phyloP scores from a whole-genome alignment of 73 alveolate species.

The Uronychia setigera region DNA sequence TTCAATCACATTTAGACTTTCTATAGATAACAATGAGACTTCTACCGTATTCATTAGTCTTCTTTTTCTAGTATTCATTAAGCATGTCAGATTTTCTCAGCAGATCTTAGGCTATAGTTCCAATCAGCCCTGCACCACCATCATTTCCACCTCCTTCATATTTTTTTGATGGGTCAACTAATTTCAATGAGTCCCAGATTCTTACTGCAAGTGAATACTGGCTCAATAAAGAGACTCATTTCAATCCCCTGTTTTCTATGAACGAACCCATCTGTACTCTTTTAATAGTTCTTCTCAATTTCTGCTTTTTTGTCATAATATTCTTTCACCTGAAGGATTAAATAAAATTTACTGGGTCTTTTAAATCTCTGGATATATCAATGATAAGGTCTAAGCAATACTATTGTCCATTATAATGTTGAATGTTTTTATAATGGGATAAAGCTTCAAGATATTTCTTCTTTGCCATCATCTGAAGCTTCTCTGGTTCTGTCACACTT shows the following conservation, averaged over 20 bases:
- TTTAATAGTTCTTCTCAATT: not conserved
- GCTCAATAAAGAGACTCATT: conserved; percentile 24
- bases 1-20: too few species aligned
- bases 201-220: not conserved
- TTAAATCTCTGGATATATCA: not conserved
- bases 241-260: conserved; percentile 31
- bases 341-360: not conserved
- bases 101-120: not conserved
- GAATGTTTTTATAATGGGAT: not conserved
- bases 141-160: not conserved
- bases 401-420: conserved; percentile 16
- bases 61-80: not conserved
- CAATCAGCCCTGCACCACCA: too few species aligned
- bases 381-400: conserved; percentile 13
- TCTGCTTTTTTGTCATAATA: not conserved
- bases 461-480: not conserved
- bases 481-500: not conserved
- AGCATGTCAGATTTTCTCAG: not conserved
- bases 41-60: not conserved
- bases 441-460: conserved; percentile 17
- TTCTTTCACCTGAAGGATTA: not conserved
- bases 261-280: not conserved
- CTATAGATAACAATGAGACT: not conserved
- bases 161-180: not conserved
- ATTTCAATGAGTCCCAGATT: not conserved